Evolutionary conservation across 768 basidiomycete genomes (phyloP).

Genomic region (Mycena epipterygia): DNA sequence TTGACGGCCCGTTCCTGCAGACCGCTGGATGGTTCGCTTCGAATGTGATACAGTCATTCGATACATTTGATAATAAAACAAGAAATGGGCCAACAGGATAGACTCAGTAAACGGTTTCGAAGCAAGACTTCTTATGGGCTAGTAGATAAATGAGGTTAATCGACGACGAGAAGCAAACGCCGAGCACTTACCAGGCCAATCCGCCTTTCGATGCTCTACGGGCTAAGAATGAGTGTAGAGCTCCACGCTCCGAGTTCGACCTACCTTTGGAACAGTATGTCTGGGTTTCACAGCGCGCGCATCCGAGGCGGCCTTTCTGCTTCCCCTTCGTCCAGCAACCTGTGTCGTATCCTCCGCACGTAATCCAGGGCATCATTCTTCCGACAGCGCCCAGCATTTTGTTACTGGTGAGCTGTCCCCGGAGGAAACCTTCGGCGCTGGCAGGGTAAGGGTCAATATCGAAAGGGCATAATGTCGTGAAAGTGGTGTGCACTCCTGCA

Average conservation of each 20-base stretch:
- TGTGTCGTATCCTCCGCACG: conserved; percentile 4
- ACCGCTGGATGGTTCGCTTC: too few relatives aligned
- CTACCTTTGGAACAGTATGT: conserved; percentile 12
- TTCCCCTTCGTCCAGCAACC: conserved; percentile 20
- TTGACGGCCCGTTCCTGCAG: too few relatives aligned
- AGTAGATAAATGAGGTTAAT: background rate
- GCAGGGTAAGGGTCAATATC: background rate
- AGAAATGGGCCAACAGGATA: too few relatives aligned
- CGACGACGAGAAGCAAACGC: background rate
- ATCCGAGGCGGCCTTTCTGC: conserved; percentile 8
- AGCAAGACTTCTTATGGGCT: conserved; percentile 15
- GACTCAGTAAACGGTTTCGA: conserved; percentile 8
- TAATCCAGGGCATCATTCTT: conserved; percentile 10
- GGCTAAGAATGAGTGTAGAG: background rate
- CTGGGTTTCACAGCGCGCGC: conserved; percentile 10
- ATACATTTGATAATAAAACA: too few relatives aligned
- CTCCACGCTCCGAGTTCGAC: background rate
- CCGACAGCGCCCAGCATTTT: conserved; percentile 15
- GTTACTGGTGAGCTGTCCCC: background rate
- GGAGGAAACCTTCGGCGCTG: background rate
- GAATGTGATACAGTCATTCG: too few relatives aligned
- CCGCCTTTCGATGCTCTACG: conserved; percentile 9
- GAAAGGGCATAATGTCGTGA: background rate
- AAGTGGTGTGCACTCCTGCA: background rate
- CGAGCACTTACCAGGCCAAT: conserved; percentile 10